Conservation (phyloP, 345 rosid species). For the Ceriops zippeliana region DNA sequence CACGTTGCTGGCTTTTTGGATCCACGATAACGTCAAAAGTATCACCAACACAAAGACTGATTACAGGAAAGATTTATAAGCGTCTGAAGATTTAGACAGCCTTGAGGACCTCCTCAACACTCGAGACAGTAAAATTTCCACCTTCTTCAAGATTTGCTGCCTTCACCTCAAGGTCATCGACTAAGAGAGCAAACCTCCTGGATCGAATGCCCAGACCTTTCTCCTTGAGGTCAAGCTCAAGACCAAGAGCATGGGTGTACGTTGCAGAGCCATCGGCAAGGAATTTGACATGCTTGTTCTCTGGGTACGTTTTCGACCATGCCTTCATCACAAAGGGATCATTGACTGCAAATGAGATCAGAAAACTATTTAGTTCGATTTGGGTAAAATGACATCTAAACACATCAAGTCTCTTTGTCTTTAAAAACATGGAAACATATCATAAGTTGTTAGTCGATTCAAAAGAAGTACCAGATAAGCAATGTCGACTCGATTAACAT, state of each 20-base stretch:
- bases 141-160: constrained; percentile 88
- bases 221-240: constrained; percentile 80
- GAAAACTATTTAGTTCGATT: not conserved
- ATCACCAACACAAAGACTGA: too few species aligned
- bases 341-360: constrained; percentile 54
- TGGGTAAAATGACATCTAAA: not conserved
- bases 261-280: constrained; percentile 84
- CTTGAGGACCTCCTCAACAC: constrained; percentile 82
- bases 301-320: constrained; percentile 91
- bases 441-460: too few species aligned
- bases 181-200: constrained; percentile 76
- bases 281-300: constrained; percentile 88
- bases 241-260: constrained; percentile 82
- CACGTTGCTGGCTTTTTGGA: too few species aligned
- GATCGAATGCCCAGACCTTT: constrained; percentile 91
- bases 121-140: constrained; percentile 82
- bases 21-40: too few species aligned
- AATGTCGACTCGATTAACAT: too few species aligned
- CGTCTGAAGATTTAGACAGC: constrained; percentile 39
- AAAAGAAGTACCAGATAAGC: too few species aligned
- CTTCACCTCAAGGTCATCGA: constrained; percentile 87
- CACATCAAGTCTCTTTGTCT: not conserved
- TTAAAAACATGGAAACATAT: not conserved
- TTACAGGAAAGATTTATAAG: too few species aligned
- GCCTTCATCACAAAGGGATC: constrained; percentile 98